A percentile compares a stretch with the other conserved stretches of the same genome.
Evolutionary conservation across 2,329 filamentous ascomycete genomes (phyloP).

Genomic region (Aspergillus arachidicola): DNA sequence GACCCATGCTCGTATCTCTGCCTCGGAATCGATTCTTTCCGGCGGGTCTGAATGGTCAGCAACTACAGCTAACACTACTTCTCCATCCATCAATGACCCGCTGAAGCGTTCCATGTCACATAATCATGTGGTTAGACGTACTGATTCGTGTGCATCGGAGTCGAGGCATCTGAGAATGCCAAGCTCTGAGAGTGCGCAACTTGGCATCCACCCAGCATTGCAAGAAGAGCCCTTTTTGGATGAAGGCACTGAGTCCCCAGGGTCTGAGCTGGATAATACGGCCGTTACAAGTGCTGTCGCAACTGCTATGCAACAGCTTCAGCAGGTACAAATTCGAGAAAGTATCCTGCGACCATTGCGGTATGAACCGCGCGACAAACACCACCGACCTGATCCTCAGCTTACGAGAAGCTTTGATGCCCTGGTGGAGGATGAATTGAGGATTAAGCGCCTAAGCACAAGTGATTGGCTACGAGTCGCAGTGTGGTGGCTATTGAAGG

Average conservation of each 20-base stretch:
- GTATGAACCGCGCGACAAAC: conserved; percentile 28
- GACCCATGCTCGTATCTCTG: not conserved
- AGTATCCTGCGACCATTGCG: conserved; percentile 29
- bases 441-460: conserved; percentile 25
- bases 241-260: conserved; percentile 4
- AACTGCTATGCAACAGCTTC: conserved; percentile 31
- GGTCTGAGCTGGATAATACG: conserved; percentile 3
- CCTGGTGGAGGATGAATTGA: conserved; percentile 25
- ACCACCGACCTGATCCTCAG: conserved; percentile 27
- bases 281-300: conserved; percentile 20
- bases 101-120: not conserved
- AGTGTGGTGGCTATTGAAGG: conserved; percentile 38
- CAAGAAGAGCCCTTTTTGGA: conserved; percentile 7
- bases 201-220: not conserved
- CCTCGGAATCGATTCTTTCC: not conserved
- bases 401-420: conserved; percentile 23
- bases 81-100: not conserved
- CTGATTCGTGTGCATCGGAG: not conserved
- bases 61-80: not conserved
- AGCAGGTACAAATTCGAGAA: conserved; percentile 27
- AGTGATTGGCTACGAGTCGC: conserved; percentile 35
- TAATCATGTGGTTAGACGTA: not conserved
- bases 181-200: not conserved
- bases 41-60: not conserved
- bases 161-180: not conserved